phyloP scores from a whole-genome alignment of 1,139 yeast species.

The Kodamaea anthophila region DNA sequence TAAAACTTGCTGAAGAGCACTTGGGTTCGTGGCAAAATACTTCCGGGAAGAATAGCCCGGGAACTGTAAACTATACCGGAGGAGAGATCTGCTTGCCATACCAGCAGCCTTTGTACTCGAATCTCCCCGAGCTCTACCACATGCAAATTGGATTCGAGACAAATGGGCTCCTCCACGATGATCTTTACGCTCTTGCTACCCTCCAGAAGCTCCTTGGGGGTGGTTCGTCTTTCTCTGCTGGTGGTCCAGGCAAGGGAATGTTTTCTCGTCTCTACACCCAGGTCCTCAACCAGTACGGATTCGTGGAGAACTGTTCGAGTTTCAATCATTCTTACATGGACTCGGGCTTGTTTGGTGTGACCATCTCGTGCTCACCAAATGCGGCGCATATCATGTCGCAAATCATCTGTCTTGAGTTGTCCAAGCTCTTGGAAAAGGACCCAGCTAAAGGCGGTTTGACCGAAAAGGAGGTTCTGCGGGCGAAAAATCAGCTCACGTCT shows the following conservation, averaged over 20 bases:
- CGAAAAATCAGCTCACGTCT: conserved; percentile 88
- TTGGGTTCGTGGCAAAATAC: conserved; percentile 38
- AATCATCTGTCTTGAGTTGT: conserved; percentile 70
- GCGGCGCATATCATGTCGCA: conserved; percentile 83
- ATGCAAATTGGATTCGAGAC: conserved; percentile 89
- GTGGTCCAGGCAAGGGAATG: conserved; percentile 99
- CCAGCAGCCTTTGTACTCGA: conserved; percentile 60
- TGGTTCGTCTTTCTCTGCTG: conserved; percentile 96
- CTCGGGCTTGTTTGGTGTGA: conserved; percentile 86
- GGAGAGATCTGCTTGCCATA: conserved; percentile 71
- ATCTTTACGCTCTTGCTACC: conserved; percentile 85
- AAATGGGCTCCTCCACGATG: conserved; percentile 75
- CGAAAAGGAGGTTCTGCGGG: conserved; percentile 71
- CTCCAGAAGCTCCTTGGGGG: conserved; percentile 93
- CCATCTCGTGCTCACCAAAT: conserved; percentile 77
- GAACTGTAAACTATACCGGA: conserved; percentile 65
- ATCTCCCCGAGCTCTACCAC: conserved; percentile 77
- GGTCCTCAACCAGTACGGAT: conserved; percentile 86
- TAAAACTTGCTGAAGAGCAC: conserved; percentile 54
- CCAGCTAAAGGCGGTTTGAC: conserved; percentile 57
- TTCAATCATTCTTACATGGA: conserved; percentile 89
- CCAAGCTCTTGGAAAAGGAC: conserved; percentile 50
- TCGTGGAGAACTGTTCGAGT: conserved; percentile 81
- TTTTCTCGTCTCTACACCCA: conserved; percentile 88
- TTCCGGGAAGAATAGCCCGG: conserved; percentile 26